phyloP scores from a whole-genome alignment of 108 stramenopile genomes.

The Fragilariopsis cylindrus region DNA sequence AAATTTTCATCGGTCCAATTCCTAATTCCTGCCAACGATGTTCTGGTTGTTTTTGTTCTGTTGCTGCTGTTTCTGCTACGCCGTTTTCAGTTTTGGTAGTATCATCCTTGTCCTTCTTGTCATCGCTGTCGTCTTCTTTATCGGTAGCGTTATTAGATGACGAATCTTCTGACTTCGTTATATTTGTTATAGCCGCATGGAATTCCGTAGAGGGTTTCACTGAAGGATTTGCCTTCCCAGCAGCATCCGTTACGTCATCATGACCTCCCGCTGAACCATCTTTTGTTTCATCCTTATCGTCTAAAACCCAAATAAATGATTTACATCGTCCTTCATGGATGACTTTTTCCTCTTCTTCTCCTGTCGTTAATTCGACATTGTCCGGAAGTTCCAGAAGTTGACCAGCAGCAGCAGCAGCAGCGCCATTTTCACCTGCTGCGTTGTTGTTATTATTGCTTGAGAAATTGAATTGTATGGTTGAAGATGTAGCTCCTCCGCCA shows the following conservation, averaged over 20 bases:
- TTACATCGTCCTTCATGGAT: slow-evolving; percentile 63
- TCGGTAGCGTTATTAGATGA: not conserved
- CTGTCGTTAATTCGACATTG: slow-evolving; percentile 47
- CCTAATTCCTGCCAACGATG: slow-evolving; percentile 71
- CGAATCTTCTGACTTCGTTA: not conserved
- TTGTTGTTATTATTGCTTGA: not conserved
- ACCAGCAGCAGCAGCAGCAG: not conserved
- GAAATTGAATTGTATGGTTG: slow-evolving; percentile 1
- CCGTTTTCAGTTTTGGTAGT: slow-evolving; percentile 26
- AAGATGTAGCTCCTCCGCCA: not conserved
- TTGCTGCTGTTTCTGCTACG: slow-evolving; percentile 19
- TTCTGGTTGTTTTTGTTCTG: slow-evolving; percentile 7
- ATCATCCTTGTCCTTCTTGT: slow-evolving; percentile 10
- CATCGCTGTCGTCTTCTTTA: slow-evolving; percentile 16
- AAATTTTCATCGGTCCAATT: slow-evolving; percentile 68
- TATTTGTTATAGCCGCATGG: slow-evolving; percentile 12
- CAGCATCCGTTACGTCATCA: slow-evolving; percentile 3
- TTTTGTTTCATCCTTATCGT: not conserved
- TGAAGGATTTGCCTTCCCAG: slow-evolving; percentile 15
- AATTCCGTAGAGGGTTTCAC: slow-evolving; percentile 31
- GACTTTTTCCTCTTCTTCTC: slow-evolving; percentile 66
- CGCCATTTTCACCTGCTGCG: not conserved
- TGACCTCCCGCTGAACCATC: not conserved
- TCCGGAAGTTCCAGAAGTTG: slow-evolving; percentile 19
- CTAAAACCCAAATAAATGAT: slow-evolving; percentile 43